Evolutionary conservation across 306 rosid genomes (phyloP).

Genomic region (Gynostemma pentaphyllum): DNA sequence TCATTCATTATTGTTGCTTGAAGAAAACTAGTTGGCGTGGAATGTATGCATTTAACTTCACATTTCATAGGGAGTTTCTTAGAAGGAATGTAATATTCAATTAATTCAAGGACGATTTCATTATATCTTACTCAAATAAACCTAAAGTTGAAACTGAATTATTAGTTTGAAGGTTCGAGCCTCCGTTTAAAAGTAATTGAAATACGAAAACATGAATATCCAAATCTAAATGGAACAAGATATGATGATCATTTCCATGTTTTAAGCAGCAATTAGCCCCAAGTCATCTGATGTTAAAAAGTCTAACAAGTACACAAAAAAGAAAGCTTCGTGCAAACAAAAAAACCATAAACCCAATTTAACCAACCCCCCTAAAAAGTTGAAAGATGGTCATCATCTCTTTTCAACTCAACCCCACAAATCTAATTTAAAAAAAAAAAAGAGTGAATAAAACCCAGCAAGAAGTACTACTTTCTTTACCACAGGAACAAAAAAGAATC

Average conservation of each 20-base stretch:
- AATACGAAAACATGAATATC: no score
- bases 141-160: not conserved
- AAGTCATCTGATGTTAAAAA: slow-evolving; percentile 1
- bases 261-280: not conserved
- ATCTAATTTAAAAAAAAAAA: not conserved
- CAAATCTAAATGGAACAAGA: not conserved
- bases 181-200: no score
- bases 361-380: slow-evolving; percentile 6
- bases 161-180: not conserved
- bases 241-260: not conserved
- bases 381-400: no score
- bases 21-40: no score
- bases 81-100: no score
- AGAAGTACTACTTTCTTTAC: not conserved
- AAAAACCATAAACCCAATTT: slow-evolving; percentile 4
- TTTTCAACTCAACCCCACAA: no score
- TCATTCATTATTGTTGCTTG: no score
- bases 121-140: no score
- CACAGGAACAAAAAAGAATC: not conserved
- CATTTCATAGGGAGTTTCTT: no score
- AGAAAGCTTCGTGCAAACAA: slow-evolving; percentile 9
- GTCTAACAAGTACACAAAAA: not conserved
- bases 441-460: slow-evolving; percentile 2
- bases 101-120: no score
- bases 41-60: no score